Conservation (phyloP, 2,329 filamentous ascomycete species). For the Diaporthe eres region DNA sequence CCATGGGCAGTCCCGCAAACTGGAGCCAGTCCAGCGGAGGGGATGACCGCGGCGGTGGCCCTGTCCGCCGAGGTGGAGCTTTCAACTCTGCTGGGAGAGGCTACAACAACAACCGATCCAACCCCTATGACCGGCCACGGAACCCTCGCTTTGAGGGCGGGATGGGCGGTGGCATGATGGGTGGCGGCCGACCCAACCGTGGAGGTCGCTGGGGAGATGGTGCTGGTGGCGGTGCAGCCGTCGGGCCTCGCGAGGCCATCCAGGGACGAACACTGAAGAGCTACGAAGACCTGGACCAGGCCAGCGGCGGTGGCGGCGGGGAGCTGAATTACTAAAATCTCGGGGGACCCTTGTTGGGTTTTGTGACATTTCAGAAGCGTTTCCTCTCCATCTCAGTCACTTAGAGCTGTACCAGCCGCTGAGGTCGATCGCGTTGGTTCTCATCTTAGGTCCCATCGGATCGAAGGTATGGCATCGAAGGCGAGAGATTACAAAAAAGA, state of each 20-base stretch:
- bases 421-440: neutral
- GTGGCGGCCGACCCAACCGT: conserved; percentile 66
- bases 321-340: conserved; percentile 88
- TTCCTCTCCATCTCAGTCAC: neutral
- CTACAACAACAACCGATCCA: conserved; percentile 71
- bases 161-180: conserved; percentile 56
- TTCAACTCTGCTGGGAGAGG: conserved; percentile 63
- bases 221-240: conserved; percentile 78
- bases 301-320: conserved; percentile 79
- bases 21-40: conserved; percentile 66
- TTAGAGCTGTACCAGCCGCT: neutral
- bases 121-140: conserved; percentile 80
- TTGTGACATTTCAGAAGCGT: neutral
- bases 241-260: conserved; percentile 91
- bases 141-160: conserved; percentile 67
- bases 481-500: neutral
- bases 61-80: conserved; percentile 75
- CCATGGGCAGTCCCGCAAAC: conserved; percentile 58
- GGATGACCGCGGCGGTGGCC: conserved; percentile 71
- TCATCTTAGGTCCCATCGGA: neutral
- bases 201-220: conserved; percentile 79
- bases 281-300: conserved; percentile 96
- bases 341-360: neutral
- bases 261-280: conserved; percentile 94
- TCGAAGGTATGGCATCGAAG: neutral